These are phyloP conservation scores for Gossypium aridum DNA, from an alignment of 441 rosid species.

Conservation along the genomic window DNA sequence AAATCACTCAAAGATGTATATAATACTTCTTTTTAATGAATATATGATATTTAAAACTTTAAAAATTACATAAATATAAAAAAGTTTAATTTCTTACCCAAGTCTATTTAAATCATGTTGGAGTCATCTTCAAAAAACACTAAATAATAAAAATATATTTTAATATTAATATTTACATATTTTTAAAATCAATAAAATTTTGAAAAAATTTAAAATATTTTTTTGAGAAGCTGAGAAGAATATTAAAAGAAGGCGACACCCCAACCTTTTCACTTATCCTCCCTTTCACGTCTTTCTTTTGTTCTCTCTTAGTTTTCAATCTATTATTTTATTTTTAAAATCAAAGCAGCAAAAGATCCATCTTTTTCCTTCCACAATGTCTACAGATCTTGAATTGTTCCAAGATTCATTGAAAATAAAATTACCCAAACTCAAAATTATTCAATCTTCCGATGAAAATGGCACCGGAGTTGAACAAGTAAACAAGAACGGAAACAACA, in stretches of 20 bases:
- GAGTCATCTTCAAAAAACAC: too few relatives aligned
- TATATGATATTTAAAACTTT: too few relatives aligned
- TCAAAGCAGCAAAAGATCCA: background rate
- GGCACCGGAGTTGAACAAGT: background rate
- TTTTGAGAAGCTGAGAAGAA: background rate
- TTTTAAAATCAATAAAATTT: too few relatives aligned
- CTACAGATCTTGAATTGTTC: background rate
- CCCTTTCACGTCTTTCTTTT: slow-evolving; percentile 23
- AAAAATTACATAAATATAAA: too few relatives aligned
- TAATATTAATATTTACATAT: too few relatives aligned
- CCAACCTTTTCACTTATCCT: slow-evolving; percentile 19
- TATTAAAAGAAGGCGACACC: slow-evolving; percentile 26
- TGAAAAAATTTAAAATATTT: too few relatives aligned
- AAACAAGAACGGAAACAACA: background rate
- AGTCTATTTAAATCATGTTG: too few relatives aligned
- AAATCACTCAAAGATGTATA: too few relatives aligned
- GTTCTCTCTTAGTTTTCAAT: background rate
- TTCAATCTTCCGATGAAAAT: slow-evolving; percentile 10
- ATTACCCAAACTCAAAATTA: slow-evolving; percentile 24
- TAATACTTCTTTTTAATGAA: too few relatives aligned
- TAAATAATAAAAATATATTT: too few relatives aligned
- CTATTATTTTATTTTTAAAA: background rate
- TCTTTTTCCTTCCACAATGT: background rate
- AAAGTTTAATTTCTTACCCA: too few relatives aligned
- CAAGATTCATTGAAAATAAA: slow-evolving; percentile 30